These are phyloP conservation scores for Lactarius psammicola DNA, from an alignment of 768 basidiomycete species.

Conservation along the genomic window DNA sequence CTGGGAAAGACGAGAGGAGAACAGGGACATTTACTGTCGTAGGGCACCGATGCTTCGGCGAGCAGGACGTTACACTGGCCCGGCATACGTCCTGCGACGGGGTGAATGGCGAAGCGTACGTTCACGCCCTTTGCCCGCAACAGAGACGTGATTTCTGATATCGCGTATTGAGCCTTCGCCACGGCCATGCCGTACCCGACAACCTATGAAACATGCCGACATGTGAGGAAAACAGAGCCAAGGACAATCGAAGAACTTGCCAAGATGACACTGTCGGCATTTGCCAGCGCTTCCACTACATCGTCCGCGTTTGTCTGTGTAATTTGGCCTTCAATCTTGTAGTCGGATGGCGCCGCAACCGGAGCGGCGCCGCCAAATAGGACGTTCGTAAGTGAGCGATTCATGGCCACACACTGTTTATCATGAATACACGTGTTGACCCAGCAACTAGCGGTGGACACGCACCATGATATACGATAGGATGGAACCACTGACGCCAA, in stretches of 20 bases:
- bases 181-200: constrained; percentile 93
- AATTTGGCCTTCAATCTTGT: constrained; percentile 81
- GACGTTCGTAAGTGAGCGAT: constrained; percentile 80
- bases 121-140: constrained; percentile 72
- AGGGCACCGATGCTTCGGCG: constrained; percentile 87
- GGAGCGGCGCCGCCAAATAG: constrained; percentile 83
- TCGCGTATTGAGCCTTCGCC: constrained; percentile 80
- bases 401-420: constrained; percentile 85
- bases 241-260: constrained; percentile 38
- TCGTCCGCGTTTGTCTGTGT: constrained; percentile 80
- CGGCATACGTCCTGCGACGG: constrained; percentile 91
- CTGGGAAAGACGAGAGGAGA: not conserved
- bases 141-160: constrained; percentile 70
- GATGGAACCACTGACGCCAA: constrained; percentile 88
- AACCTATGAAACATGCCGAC: constrained; percentile 43
- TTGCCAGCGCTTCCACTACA: constrained; percentile 70
- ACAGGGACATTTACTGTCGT: constrained; percentile 60
- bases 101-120: constrained; percentile 85
- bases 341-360: constrained; percentile 47
- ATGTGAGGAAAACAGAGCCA: not conserved
- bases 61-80: constrained; percentile 91
- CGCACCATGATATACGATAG: constrained; percentile 90
- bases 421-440: constrained; percentile 12
- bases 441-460: not conserved
- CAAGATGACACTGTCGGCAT: constrained; percentile 82